phyloP scores from a whole-genome alignment of 495 filamentous ascomycete species.

The Ramalina peruviana region DNA sequence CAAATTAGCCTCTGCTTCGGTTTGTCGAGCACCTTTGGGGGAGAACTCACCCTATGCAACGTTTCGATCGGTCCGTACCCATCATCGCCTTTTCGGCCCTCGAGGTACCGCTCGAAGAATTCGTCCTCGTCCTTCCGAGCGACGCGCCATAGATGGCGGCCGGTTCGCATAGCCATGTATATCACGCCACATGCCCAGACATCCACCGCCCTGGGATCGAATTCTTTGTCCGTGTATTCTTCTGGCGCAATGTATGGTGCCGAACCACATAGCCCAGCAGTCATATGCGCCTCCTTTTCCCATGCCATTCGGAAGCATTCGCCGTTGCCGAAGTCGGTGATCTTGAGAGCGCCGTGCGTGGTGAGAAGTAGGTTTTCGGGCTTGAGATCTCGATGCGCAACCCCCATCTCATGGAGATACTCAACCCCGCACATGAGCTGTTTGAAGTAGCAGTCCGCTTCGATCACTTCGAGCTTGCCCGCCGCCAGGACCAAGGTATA shows the following conservation, averaged over 20 bases:
- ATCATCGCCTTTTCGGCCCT: slow-evolving; percentile 82
- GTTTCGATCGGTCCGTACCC: slow-evolving; percentile 95
- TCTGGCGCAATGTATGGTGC: slow-evolving; percentile 97
- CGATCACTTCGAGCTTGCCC: slow-evolving; percentile 79
- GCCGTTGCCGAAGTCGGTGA: slow-evolving; percentile 97
- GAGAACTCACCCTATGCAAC: slow-evolving; percentile 67
- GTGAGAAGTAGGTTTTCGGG: slow-evolving; percentile 94
- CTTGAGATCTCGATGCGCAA: slow-evolving; percentile 93
- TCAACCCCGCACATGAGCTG: slow-evolving; percentile 98
- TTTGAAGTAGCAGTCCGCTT: slow-evolving; percentile 98
- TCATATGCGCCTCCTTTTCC: slow-evolving; percentile 98
- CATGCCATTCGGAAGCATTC: slow-evolving; percentile 99
- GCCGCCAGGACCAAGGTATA: slow-evolving; percentile 89
- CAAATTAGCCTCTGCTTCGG: slow-evolving; percentile 23
- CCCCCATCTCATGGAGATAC: slow-evolving; percentile 99
- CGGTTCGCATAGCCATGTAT: slow-evolving; percentile 99
- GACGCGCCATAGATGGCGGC: slow-evolving; percentile 88
- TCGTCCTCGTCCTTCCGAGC: slow-evolving; percentile 94
- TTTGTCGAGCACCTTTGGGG: neutral
- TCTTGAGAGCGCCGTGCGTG: slow-evolving; percentile 86
- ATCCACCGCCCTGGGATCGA: slow-evolving; percentile 92
- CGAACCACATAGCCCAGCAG: slow-evolving; percentile 86
- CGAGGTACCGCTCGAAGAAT: slow-evolving; percentile 86
- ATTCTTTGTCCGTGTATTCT: slow-evolving; percentile 88
- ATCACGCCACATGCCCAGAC: slow-evolving; percentile 98